Percentiles rank a stretch among this genome's conserved stretches.
Evolutionary conservation across 805 yeast species (phyloP).

Genomic region (Myxozyma monticola): DNA sequence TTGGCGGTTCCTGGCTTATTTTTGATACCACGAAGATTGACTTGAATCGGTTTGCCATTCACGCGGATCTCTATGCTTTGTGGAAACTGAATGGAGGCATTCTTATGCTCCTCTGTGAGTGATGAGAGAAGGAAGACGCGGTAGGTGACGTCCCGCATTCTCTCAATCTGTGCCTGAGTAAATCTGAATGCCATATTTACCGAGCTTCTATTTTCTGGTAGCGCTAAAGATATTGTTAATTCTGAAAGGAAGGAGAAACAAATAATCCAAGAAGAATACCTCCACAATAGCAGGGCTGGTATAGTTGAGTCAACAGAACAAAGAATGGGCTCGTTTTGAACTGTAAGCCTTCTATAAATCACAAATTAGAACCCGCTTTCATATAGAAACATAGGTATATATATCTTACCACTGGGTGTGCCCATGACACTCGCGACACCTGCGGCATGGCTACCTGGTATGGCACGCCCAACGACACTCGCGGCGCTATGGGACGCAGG

Average conservation of each 20-base stretch:
- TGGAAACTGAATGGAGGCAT: slow-evolving; percentile 60
- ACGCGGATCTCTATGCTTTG: slow-evolving; percentile 65
- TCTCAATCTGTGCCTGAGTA: slow-evolving; percentile 44
- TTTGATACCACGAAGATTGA: slow-evolving; percentile 70
- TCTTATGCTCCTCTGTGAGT: slow-evolving; percentile 25
- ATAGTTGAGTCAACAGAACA: slow-evolving; percentile 19
- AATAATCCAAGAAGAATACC: too few species aligned
- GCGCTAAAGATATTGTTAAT: too few species aligned
- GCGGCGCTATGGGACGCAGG: too few species aligned
- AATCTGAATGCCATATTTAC: slow-evolving; percentile 43
- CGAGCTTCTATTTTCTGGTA: slow-evolving; percentile 14
- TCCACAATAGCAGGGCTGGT: slow-evolving; percentile 26
- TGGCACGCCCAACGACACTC: too few species aligned
- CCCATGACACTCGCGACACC: too few species aligned
- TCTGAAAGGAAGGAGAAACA: too few species aligned
- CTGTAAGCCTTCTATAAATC: too few species aligned
- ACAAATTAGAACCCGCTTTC: not conserved
- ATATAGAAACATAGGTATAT: not conserved
- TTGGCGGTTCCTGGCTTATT: slow-evolving; percentile 73
- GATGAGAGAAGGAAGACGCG: slow-evolving; percentile 58
- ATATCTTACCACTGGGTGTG: too few species aligned
- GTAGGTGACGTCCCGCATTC: slow-evolving; percentile 39
- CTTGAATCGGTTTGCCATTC: slow-evolving; percentile 53
- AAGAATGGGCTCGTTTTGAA: slow-evolving; percentile 38
- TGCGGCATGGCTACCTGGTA: too few species aligned